phyloP scores from a whole-genome alignment of 495 filamentous ascomycete species.

The Aspergillus steynii region DNA sequence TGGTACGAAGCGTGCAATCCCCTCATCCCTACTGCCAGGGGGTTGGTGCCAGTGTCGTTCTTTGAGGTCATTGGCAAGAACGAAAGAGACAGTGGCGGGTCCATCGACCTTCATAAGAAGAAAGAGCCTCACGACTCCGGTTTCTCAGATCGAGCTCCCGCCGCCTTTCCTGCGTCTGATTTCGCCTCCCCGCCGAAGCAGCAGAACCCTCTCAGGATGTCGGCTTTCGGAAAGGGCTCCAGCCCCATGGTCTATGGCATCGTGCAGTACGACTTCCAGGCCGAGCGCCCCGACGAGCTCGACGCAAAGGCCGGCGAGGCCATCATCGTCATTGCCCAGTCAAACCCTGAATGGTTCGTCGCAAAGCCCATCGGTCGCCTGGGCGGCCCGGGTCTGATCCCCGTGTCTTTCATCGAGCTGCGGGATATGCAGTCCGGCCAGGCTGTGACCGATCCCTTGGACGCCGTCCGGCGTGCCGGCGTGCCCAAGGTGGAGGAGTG shows the following conservation, averaged over 20 bases:
- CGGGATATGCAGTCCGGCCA: conserved; percentile 88
- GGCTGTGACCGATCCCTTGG: conserved; percentile 77
- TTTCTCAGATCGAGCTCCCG: conserved; percentile 64
- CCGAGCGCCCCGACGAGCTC: conserved; percentile 91
- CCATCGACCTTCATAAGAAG: conserved; percentile 61
- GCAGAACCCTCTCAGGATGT: conserved; percentile 45
- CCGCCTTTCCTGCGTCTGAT: conserved; percentile 37
- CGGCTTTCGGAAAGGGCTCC: conserved; percentile 58
- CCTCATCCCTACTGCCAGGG: conserved; percentile 79
- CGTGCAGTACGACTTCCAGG: conserved; percentile 95
- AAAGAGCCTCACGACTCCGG: conserved; percentile 73
- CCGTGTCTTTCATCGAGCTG: conserved; percentile 96
- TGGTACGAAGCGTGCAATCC: conserved; percentile 99
- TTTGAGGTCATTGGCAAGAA: conserved; percentile 91
- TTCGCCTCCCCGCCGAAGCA: conserved; percentile 27
- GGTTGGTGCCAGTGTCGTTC: conserved; percentile 88
- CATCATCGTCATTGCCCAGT: conserved; percentile 98
- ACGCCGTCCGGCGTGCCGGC: conserved; percentile 84
- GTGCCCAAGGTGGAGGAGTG: conserved; percentile 98
- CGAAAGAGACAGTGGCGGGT: conserved; percentile 77
- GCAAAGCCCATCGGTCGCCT: conserved; percentile 96
- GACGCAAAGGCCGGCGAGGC: conserved; percentile 94
- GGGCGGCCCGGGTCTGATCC: conserved; percentile 92
- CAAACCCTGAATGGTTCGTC: conserved; percentile 99
- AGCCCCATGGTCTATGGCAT: conserved; percentile 95